phyloP scores from a whole-genome alignment of 805 yeast genomes.

The Kodamaea restingae region DNA sequence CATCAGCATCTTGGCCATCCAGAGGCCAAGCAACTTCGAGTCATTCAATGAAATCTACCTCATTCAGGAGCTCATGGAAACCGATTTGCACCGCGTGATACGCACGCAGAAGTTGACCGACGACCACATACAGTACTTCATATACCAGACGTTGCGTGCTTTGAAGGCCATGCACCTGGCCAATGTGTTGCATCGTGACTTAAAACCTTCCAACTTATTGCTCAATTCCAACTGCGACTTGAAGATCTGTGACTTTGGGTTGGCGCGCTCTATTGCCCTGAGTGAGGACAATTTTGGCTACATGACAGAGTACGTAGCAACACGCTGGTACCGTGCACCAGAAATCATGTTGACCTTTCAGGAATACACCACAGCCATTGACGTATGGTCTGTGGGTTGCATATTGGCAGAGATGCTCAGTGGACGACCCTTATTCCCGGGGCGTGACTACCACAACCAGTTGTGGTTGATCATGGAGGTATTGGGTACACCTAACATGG shows the following conservation, averaged over 20 bases:
- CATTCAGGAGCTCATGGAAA: slow-evolving; percentile 84
- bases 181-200: slow-evolving; percentile 89
- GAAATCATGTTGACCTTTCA: slow-evolving; percentile 95
- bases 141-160: slow-evolving; percentile 87
- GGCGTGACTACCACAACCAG: slow-evolving; percentile 91
- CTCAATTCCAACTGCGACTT: slow-evolving; percentile 91
- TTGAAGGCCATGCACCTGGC: slow-evolving; percentile 88
- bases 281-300: slow-evolving; percentile 66
- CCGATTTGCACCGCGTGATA: slow-evolving; percentile 79
- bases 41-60: slow-evolving; percentile 82
- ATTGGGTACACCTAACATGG: slow-evolving; percentile 82
- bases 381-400: slow-evolving; percentile 96
- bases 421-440: slow-evolving; percentile 88
- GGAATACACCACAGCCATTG: slow-evolving; percentile 91
- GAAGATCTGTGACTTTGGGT: slow-evolving; percentile 91
- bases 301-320: slow-evolving; percentile 97
- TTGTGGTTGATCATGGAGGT: slow-evolving; percentile 78
- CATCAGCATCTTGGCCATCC: slow-evolving; percentile 83
- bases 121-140: slow-evolving; percentile 90
- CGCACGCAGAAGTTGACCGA: slow-evolving; percentile 79
- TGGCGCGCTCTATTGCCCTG: slow-evolving; percentile 67
- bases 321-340: slow-evolving; percentile 97
- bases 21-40: slow-evolving; percentile 73
- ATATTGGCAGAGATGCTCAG: slow-evolving; percentile 85
- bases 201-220: slow-evolving; percentile 84